phyloP scores from a whole-genome alignment of 371 early-diverging fungal species.

The Mortierella sp. region DNA sequence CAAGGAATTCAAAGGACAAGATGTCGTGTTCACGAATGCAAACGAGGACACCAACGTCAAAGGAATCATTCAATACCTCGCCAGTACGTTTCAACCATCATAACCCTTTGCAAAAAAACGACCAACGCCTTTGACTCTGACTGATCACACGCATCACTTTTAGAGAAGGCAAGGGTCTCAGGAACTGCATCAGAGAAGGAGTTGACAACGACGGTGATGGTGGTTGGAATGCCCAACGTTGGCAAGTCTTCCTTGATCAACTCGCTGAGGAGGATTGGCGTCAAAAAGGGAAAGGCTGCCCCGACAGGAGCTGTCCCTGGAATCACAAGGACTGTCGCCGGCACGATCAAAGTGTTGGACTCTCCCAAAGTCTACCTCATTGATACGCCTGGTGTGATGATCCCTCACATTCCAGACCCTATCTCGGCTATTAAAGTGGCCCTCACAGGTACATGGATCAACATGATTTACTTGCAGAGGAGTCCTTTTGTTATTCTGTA shows the following conservation, averaged over 20 bases:
- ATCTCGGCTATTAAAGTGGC: conserved; percentile 82
- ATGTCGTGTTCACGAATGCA: conserved; percentile 80
- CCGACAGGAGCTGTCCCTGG: conserved; percentile 90
- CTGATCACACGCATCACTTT: too few relatives aligned
- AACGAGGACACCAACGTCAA: conserved; percentile 70
- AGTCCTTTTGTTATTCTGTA: not conserved
- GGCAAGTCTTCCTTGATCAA: conserved; percentile 96
- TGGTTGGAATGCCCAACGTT: conserved; percentile 97
- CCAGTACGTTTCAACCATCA: conserved; percentile 43
- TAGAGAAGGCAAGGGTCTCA: conserved; percentile 42
- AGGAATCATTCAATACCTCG: conserved; percentile 70
- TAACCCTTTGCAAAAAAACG: not conserved
- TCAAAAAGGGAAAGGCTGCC: conserved; percentile 81
- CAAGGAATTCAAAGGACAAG: conserved; percentile 60
- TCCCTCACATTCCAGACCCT: conserved; percentile 84
- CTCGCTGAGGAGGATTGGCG: conserved; percentile 78
- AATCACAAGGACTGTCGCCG: conserved; percentile 85
- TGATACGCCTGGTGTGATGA: conserved; percentile 94
- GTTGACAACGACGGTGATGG: conserved; percentile 70
- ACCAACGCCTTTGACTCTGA: not conserved
- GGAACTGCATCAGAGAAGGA: conserved; percentile 47
- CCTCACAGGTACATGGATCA: conserved; percentile 66
- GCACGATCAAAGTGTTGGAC: conserved; percentile 86
- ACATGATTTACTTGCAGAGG: not conserved
- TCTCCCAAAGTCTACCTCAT: conserved; percentile 89